These are phyloP conservation scores for Nicotiana undulata DNA, from an alignment of 257 asterid genomes.

Conservation along the genomic window DNA sequence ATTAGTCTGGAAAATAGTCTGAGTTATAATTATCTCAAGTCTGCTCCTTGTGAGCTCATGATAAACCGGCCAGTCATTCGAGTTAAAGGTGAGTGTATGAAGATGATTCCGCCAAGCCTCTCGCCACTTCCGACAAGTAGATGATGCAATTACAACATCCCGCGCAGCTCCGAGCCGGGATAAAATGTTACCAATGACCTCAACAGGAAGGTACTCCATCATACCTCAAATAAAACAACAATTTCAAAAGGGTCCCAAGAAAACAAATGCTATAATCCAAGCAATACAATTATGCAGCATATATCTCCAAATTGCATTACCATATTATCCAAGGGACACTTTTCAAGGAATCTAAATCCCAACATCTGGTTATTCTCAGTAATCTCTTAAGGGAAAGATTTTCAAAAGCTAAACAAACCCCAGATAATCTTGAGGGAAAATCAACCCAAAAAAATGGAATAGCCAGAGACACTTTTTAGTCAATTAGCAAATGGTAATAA, in stretches of 20 bases:
- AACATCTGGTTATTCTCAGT: conserved; percentile 7
- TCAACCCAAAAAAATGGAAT: conserved; percentile 8
- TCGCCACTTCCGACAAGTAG: conserved; percentile 80
- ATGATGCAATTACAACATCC: conserved; percentile 76
- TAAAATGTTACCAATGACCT: conserved; percentile 82
- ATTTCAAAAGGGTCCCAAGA: conserved; percentile 1
- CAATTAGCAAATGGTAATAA: conserved; percentile 1
- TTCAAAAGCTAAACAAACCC: conserved; percentile 14
- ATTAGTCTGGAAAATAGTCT: conserved; percentile 67
- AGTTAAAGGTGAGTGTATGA: conserved; percentile 58
- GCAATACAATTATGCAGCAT: conserved; percentile 14
- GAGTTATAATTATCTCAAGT: conserved; percentile 75
- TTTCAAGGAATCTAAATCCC: conserved; percentile 13
- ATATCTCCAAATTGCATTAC: conserved; percentile 7
- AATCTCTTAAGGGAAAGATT: conserved; percentile 5
- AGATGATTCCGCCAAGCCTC: conserved; percentile 82
- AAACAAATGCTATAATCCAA: conserved; percentile 15
- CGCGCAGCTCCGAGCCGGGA: conserved; percentile 78
- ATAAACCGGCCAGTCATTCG: conserved; percentile 78
- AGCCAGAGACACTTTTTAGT: conserved; percentile 5
- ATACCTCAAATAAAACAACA: conserved; percentile 12
- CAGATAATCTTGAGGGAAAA: not conserved
- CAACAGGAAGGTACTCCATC: conserved; percentile 87
- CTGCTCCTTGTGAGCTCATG: conserved; percentile 50
- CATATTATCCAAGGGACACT: conserved; percentile 11